Percentiles rank a stretch among this genome's conserved stretches.
These are phyloP conservation scores for Colletotrichum sp. DNA, from an alignment of 2,329 filamentous ascomycete species.

Conservation along the genomic window DNA sequence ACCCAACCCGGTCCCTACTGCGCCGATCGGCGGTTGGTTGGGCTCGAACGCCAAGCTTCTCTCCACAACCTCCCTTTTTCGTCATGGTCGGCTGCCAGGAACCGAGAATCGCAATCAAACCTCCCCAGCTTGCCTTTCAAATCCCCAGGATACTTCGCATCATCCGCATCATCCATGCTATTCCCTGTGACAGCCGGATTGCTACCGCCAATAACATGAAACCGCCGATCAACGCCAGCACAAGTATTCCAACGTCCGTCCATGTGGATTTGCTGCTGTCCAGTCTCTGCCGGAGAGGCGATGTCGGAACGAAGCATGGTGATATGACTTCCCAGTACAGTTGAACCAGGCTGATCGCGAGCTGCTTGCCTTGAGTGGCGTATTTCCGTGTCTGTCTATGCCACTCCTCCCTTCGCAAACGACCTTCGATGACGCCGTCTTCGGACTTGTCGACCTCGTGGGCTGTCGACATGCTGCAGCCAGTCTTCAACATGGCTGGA, in stretches of 20 bases:
- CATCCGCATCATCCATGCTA: neutral
- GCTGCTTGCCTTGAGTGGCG: conserved; percentile 9
- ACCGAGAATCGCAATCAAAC: conserved; percentile 13
- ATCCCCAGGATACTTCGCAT: neutral
- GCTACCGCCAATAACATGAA: conserved; percentile 3
- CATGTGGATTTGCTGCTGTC: conserved; percentile 8
- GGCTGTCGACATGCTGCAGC: neutral
- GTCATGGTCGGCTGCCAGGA: conserved; percentile 8
- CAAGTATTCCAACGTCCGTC: neutral
- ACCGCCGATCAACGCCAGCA: neutral
- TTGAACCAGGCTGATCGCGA: neutral
- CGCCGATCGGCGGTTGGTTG: conserved; percentile 10
- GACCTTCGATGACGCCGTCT: conserved; percentile 20
- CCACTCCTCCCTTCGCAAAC: conserved; percentile 6
- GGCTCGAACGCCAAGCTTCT: conserved; percentile 6
- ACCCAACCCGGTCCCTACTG: neutral
- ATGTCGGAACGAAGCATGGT: conserved; percentile 18
- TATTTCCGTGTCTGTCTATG: neutral
- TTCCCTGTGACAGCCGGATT: conserved; percentile 1
- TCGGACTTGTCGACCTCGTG: neutral
- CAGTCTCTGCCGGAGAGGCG: conserved; percentile 7
- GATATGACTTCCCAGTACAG: conserved; percentile 4
- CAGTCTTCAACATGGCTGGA: neutral
- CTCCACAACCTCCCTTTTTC: conserved; percentile 1
- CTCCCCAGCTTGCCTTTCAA: neutral